These are phyloP conservation scores for Pisolithus albus DNA, from an alignment of 768 basidiomycete species.

Conservation along the genomic window DNA sequence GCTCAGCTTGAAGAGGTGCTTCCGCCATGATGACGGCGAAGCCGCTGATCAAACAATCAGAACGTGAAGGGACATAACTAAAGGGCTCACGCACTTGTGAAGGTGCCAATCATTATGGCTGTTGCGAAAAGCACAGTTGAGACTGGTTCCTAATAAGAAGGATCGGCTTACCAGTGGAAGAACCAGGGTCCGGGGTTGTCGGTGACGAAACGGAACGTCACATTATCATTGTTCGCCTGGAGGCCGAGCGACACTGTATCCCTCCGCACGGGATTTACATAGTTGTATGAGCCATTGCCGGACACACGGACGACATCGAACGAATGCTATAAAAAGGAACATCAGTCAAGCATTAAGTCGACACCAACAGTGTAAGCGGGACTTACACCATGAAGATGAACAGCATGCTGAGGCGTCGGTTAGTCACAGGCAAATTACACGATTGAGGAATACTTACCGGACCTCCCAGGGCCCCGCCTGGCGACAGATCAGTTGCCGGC, in stretches of 20 bases:
- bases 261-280: conserved; percentile 30
- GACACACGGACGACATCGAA: conserved; percentile 33
- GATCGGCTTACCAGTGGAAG: conserved; percentile 33
- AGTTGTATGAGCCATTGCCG: conserved; percentile 26
- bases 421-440: conserved; percentile 1
- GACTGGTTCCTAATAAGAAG: neutral
- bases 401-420: conserved; percentile 26
- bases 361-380: neutral
- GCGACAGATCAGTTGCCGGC: conserved; percentile 23
- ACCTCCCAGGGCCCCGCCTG: conserved; percentile 17
- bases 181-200: conserved; percentile 65
- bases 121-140: neutral
- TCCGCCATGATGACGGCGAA: conserved; percentile 27
- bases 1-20: conserved; percentile 3
- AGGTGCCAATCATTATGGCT: conserved; percentile 30
- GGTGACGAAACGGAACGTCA: conserved; percentile 53
- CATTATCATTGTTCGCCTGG: conserved; percentile 30
- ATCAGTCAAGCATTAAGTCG: neutral
- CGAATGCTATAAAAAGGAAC: conserved; percentile 18
- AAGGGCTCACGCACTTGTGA: conserved; percentile 11
- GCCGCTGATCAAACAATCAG: conserved; percentile 9
- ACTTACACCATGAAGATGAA: conserved; percentile 38
- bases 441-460: conserved; percentile 19
- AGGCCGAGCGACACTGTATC: conserved; percentile 26
- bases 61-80: neutral